Evolutionary conservation across 805 yeast species (phyloP), one percentile per base, ranked within the genome.

Genomic region (Sugiyamaella marilandica): DNA sequence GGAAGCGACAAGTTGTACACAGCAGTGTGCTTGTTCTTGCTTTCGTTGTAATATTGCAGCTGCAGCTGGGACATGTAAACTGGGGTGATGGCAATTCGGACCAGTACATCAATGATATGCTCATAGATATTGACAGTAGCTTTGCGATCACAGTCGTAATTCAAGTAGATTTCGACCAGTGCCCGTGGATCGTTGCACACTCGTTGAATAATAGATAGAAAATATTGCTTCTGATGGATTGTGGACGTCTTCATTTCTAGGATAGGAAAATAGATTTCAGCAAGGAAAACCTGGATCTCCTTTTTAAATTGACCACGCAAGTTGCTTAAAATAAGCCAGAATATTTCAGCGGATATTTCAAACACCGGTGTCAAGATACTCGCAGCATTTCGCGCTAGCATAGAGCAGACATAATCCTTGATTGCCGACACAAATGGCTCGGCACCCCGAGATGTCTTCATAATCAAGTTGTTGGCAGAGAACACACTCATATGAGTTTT

Each of bases 181-280:
- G 95, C 84, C 56, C 95, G 78, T 43, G 98, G 95, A 70, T 92
- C 96, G 58, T 82, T 82, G 65, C 95, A 85, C 36, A 94, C 70
- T 59, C 95, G 77, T 61, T 87, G 86, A 24, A 95, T 76, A n/a
- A 92, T 78, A 10, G 85, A 79, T 55, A 95, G 74, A 58, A 92
- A 79, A 63, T 90, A 92, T 65, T 95, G 78, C 66, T 92, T 90
- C 70, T 95, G 99, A 67, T 92, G 97, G 9, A 91, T 72, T 0
- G 97, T 88, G 0, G 97, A 87, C 1, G 95, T 83, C 64, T 84
- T 87, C 82, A 94, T 80, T 64, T 92, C 98, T 45, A 94, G 80
- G 41, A 95, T 88, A 2, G 98, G 97, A 70, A 94, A 86, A 67
- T 94, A 94, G 50, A 92, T 88, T 63, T 94, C 98, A 44, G 84